Conservation (phyloP, 805 yeast species). For the Brettanomyces bruxellensis region DNA sequence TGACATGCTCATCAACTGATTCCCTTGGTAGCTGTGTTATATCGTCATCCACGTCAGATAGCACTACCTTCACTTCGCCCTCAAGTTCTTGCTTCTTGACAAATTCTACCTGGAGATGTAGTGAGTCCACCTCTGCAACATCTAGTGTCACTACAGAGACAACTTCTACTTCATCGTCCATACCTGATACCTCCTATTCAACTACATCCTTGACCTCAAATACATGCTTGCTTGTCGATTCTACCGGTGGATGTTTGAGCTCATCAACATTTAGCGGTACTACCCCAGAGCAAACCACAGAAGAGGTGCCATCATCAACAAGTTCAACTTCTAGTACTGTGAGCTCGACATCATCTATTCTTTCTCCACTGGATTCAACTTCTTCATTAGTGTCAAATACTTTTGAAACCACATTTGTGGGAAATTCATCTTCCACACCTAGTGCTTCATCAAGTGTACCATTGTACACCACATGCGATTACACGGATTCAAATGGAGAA, state of each 20-base stretch:
- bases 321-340: conserved; percentile 1
- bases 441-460: too few species aligned
- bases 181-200: too few species aligned
- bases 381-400: not conserved
- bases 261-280: conserved; percentile 1
- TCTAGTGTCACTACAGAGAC: too few species aligned
- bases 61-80: conserved; percentile 1
- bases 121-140: too few species aligned
- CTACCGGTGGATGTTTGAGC: not conserved
- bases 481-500: too few species aligned
- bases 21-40: not conserved
- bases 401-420: not conserved
- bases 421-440: too few species aligned
- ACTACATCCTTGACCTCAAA: too few species aligned
- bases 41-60: not conserved
- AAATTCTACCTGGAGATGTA: too few species aligned
- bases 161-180: too few species aligned
- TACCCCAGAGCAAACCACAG: not conserved
- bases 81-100: not conserved
- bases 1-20: not conserved
- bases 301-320: conserved; percentile 1
- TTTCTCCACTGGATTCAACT: not conserved
- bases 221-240: not conserved
- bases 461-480: too few species aligned
- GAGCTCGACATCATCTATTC: conserved; percentile 1